These are phyloP conservation scores for Lactifluus piperatus DNA, from an alignment of 768 basidiomycete species.

Conservation along the genomic window DNA sequence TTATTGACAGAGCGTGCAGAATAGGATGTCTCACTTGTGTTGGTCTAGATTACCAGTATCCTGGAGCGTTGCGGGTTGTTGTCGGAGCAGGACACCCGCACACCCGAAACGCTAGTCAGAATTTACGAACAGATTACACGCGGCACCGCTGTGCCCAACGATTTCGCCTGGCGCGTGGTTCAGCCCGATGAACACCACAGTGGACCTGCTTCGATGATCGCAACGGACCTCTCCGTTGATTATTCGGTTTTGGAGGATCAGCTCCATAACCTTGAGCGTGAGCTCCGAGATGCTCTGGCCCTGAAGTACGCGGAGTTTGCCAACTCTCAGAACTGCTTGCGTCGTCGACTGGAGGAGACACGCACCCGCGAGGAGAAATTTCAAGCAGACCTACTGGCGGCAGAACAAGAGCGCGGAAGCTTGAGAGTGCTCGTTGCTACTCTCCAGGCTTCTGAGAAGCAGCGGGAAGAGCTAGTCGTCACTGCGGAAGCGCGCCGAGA, in stretches of 20 bases:
- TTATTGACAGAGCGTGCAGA: not conserved
- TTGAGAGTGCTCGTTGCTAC: not conserved
- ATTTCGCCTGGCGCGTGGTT: no score
- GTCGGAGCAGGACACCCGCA: not conserved
- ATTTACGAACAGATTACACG: slow-evolving; percentile 7
- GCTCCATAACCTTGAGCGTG: no score
- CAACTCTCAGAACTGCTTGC: not conserved
- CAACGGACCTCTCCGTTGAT: not conserved
- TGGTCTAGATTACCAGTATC: not conserved
- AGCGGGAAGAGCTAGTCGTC: no score
- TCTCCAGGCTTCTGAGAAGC: not conserved
- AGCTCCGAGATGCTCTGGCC: no score
- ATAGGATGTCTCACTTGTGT: not conserved
- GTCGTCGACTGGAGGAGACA: not conserved
- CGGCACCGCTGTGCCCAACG: not conserved
- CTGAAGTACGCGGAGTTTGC: no score
- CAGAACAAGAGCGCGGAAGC: not conserved
- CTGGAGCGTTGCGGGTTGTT: no score
- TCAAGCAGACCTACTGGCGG: not conserved
- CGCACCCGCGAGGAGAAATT: not conserved
- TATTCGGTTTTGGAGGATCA: no score
- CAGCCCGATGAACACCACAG: not conserved
- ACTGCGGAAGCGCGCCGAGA: not conserved
- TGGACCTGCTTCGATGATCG: not conserved
- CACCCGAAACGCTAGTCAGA: not conserved